Conservation (phyloP, 1,284 basidiomycete species). For the Ceratobasidium sp. region DNA sequence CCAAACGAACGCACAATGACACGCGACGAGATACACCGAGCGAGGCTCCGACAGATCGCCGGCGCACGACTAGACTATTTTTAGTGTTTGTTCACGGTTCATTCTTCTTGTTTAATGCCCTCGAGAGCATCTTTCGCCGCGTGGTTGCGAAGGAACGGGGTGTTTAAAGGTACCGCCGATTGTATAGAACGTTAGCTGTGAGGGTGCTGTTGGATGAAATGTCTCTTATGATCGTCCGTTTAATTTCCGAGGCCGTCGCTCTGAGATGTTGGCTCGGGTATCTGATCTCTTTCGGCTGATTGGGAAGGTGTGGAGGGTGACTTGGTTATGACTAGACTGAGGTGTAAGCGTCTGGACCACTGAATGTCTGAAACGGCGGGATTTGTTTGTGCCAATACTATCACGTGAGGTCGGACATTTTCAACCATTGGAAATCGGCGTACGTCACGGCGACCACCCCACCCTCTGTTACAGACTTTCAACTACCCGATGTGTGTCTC, state of each 20-base stretch:
- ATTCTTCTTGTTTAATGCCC: constrained; percentile 37
- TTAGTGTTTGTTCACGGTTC: constrained; percentile 1
- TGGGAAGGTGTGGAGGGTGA: neutral
- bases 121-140: constrained; percentile 20
- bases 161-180: neutral
- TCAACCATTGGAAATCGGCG: neutral
- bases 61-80: constrained; percentile 16
- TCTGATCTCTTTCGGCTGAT: neutral
- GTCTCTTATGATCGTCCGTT: neutral
- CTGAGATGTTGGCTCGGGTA: neutral
- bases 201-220: too few relatives aligned
- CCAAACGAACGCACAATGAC: constrained; percentile 27
- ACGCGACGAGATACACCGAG: constrained; percentile 40
- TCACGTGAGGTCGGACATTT: neutral
- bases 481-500: neutral
- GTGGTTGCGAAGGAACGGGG: constrained; percentile 16
- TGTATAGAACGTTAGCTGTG: too few relatives aligned
- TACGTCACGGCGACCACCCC: constrained; percentile 14
- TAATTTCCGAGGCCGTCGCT: neutral
- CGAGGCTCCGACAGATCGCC: constrained; percentile 35
- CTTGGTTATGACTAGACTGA: neutral
- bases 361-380: constrained; percentile 6
- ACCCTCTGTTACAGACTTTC: neutral
- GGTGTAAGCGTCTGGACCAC: neutral
- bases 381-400: neutral